Conservation (phyloP, 805 yeast species). For the Sungouiozyma ichnusensis region DNA sequence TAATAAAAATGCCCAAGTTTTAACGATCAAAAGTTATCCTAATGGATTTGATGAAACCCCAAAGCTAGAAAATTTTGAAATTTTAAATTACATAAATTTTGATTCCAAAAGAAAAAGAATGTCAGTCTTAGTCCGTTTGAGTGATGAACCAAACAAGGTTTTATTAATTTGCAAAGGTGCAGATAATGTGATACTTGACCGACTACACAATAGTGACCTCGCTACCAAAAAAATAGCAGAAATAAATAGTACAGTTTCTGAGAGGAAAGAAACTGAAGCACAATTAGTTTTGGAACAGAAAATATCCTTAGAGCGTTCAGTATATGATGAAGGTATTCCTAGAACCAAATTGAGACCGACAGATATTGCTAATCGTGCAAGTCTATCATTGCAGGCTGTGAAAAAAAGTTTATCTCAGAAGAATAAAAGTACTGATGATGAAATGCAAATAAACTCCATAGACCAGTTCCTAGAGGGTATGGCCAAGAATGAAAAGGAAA, state of each 20-base stretch:
- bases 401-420: slow-evolving; percentile 21
- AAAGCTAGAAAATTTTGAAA: slow-evolving; percentile 54
- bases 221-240: slow-evolving; percentile 61
- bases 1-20: slow-evolving; percentile 48
- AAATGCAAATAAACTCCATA: slow-evolving; percentile 32
- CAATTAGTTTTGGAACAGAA: slow-evolving; percentile 53
- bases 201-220: slow-evolving; percentile 45
- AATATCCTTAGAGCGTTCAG: slow-evolving; percentile 33
- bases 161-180: slow-evolving; percentile 91
- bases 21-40: slow-evolving; percentile 73
- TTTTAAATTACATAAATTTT: slow-evolving; percentile 77
- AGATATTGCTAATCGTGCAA: slow-evolving; percentile 14
- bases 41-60: slow-evolving; percentile 63
- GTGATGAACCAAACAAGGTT: slow-evolving; percentile 49
- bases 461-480: slow-evolving; percentile 38
- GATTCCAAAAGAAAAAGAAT: slow-evolving; percentile 83
- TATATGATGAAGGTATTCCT: slow-evolving; percentile 13
- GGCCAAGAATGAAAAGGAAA: slow-evolving; percentile 39
- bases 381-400: slow-evolving; percentile 24
- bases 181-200: slow-evolving; percentile 76
- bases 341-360: slow-evolving; percentile 28
- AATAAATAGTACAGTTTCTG: slow-evolving; percentile 42
- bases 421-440: slow-evolving; percentile 13
- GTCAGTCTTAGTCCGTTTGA: slow-evolving; percentile 76
- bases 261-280: slow-evolving; percentile 71